phyloP scores from a whole-genome alignment of 108 stramenopile species.

The Conticribra weissflogii region DNA sequence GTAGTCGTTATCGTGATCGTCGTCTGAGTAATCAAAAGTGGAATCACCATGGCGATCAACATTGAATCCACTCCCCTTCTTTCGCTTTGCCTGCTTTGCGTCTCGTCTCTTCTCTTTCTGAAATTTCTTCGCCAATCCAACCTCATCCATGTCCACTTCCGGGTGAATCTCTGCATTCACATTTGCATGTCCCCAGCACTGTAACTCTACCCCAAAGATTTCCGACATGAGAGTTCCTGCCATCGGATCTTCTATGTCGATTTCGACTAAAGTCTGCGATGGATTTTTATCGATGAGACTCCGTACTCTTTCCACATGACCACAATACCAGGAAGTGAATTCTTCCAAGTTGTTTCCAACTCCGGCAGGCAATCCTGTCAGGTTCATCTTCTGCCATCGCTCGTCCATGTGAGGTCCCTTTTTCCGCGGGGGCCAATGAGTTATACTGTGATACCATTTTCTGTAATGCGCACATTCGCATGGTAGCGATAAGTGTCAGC shows the following conservation, averaged over 20 bases:
- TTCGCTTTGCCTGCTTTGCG: not conserved
- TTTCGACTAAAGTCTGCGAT: slow-evolving; percentile 15
- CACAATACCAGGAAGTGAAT: slow-evolving; percentile 22
- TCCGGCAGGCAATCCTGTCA: not conserved
- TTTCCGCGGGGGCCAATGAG: slow-evolving; percentile 14
- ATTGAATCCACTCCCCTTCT: not conserved
- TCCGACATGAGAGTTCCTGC: slow-evolving; percentile 10
- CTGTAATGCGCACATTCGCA: too few relatives aligned
- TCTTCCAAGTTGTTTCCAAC: not conserved
- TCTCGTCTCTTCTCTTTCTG: not conserved
- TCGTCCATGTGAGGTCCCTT: not conserved
- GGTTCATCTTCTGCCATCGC: not conserved
- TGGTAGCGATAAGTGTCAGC: too few relatives aligned
- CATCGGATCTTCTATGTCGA: slow-evolving; percentile 23
- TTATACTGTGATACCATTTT: slow-evolving; percentile 27
- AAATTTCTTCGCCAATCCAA: not conserved
- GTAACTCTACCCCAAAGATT: slow-evolving; percentile 16
- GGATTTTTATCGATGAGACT: slow-evolving; percentile 3
- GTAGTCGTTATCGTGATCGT: not conserved
- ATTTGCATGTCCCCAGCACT: slow-evolving; percentile 21
- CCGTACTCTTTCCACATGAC: slow-evolving; percentile 23
- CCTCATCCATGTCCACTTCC: not conserved
- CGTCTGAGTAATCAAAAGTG: not conserved
- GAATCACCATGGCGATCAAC: not conserved
- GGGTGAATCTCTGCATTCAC: slow-evolving; percentile 19